Percentiles rank a stretch among this genome's conserved stretches.
Evolutionary conservation across 257 asterid species (phyloP).

Genomic region (Nicotiana attenuata): DNA sequence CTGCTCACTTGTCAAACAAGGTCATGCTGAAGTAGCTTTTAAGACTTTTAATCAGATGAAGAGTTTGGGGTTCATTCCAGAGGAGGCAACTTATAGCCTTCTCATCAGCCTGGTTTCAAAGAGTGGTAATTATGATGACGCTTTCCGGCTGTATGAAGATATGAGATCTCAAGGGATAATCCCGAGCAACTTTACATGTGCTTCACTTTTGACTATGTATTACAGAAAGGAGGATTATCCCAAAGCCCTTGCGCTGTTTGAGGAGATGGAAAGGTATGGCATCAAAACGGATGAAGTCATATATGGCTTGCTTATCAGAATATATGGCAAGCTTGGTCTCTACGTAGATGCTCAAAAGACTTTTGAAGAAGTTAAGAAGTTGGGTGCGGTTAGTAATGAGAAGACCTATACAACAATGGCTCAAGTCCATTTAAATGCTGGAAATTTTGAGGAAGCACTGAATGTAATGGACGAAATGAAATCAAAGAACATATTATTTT

Average conservation of each 20-base stretch:
- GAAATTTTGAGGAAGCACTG: constrained; percentile 66
- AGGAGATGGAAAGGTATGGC: constrained; percentile 73
- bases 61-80: constrained; percentile 65
- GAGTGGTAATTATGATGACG: constrained; percentile 45
- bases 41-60: constrained; percentile 65
- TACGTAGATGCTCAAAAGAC: constrained; percentile 84
- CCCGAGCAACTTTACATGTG: constrained; percentile 91
- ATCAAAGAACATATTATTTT: constrained; percentile 44
- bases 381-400: constrained; percentile 56
- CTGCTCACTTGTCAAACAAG: constrained; percentile 68
- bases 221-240: constrained; percentile 68
- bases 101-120: constrained; percentile 58
- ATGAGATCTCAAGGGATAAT: constrained; percentile 66
- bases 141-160: constrained; percentile 65
- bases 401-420: constrained; percentile 89
- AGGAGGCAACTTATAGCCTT: constrained; percentile 91
- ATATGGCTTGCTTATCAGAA: constrained; percentile 79
- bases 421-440: constrained; percentile 72
- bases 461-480: constrained; percentile 65
- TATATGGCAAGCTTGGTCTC: constrained; percentile 93
- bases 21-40: constrained; percentile 56
- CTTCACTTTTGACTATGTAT: constrained; percentile 79
- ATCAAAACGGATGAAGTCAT: constrained; percentile 82
- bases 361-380: constrained; percentile 52
- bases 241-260: constrained; percentile 78